Percentiles rank a stretch among this genome's conserved stretches.
These are phyloP conservation scores for Alternaria longipes DNA, from an alignment of 2,329 filamentous ascomycete species.

Conservation along the genomic window DNA sequence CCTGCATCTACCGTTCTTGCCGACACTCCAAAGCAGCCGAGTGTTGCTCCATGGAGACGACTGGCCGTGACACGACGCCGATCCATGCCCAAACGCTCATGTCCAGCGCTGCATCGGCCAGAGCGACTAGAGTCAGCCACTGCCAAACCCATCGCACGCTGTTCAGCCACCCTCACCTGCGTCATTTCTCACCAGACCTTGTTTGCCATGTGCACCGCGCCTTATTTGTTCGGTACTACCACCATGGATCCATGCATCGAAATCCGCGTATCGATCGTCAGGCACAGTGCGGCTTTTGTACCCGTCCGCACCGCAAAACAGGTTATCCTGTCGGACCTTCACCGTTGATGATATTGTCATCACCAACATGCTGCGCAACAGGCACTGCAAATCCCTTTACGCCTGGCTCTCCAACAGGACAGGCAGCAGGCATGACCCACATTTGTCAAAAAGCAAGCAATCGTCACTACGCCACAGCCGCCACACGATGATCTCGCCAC, in stretches of 20 bases:
- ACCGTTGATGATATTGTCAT: neutral
- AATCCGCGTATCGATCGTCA: slow-evolving; percentile 20
- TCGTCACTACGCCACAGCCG: neutral
- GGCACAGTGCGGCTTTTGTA: slow-evolving; percentile 10
- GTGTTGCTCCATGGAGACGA: neutral
- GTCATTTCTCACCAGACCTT: slow-evolving; percentile 16
- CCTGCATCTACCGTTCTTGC: neutral
- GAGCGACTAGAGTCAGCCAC: slow-evolving; percentile 8
- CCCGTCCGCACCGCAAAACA: slow-evolving; percentile 6
- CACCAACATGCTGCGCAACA: neutral
- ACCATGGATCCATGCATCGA: slow-evolving; percentile 1
- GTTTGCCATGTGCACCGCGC: slow-evolving; percentile 20
- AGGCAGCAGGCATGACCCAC: neutral
- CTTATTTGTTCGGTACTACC: slow-evolving; percentile 15
- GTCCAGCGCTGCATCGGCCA: neutral
- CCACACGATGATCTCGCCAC: slow-evolving; percentile 2
- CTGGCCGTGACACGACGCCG: neutral
- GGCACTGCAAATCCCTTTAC: neutral
- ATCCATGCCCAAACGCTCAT: neutral
- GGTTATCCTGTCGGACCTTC: neutral
- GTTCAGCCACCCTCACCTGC: slow-evolving; percentile 17
- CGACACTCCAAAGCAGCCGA: slow-evolving; percentile 7
- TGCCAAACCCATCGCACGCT: slow-evolving; percentile 6
- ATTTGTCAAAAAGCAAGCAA: slow-evolving; percentile 1
- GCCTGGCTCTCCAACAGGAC: neutral